Evolutionary conservation across 352 stramenopile genomes (phyloP), one percentile per base, ranked within the genome.

Genomic region (Globisporangium perplexum): DNA sequence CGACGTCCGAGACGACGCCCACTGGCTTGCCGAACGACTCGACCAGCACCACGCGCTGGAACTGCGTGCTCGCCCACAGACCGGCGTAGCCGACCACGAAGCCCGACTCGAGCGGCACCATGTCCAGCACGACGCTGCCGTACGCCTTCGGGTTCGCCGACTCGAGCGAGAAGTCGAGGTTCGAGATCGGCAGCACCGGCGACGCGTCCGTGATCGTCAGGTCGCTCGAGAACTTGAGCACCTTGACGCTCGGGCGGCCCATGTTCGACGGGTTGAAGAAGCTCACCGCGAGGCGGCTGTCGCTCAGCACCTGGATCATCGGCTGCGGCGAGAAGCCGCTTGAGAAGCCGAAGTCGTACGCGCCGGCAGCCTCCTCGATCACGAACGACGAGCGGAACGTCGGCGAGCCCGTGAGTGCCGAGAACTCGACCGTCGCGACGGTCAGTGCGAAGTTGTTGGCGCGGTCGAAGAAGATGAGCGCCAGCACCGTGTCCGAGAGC

Each of bases 181-280:
- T 92, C 15, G 78, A 72, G 52, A 92, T 69, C 11, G 78, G 81
- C 4, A 92, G 62, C 51, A 74, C 69, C 0, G 78, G 75, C 47
- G 81, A 88, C 15, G 68, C 59, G 24, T 71, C 70, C 35, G 55
- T 46, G 23, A 92, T 69, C 18, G 72, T 69, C 38, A 86, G 47
- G 50, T 88, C 77, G 43, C 71, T 67, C 24, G 72, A 62, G 69
- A 73, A 85, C 67, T 83, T 72, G 56, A 92, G 59, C 39, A 92
- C 68, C 67, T 87, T 83, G 63, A 89, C 66, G 57, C 76, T 90
- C 15, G 81, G 81, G 56, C 84, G 86, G 62, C 74, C 81, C 17
- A 57, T 60, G 69, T 85, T 86, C 41, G 74, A 74, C 18, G 81
- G 77, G 74, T 92, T 92, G 20, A 92, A 43, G 72, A 92, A 92